Conservation (phyloP, 306 rosid species). For the Sesbania bispinosa region DNA sequence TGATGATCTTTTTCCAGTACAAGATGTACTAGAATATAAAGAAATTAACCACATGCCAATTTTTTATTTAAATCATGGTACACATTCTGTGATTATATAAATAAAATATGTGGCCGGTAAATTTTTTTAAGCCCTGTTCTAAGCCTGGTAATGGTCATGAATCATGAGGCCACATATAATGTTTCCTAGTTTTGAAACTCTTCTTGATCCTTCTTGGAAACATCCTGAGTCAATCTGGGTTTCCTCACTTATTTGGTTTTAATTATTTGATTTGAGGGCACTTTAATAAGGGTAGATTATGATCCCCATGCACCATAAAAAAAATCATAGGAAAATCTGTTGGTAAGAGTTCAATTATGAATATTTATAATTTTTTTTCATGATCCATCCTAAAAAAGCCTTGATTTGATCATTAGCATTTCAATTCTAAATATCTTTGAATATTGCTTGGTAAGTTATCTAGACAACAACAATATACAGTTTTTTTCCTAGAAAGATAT, state of each 20-base stretch:
- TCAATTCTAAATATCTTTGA: too few relatives aligned
- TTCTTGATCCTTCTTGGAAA: conserved; percentile 3
- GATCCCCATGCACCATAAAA: too few relatives aligned
- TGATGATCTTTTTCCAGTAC: conserved; percentile 9
- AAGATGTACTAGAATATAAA: conserved; percentile 18
- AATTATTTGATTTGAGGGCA: not conserved
- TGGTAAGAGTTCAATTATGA: too few relatives aligned
- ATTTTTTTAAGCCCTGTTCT: not conserved
- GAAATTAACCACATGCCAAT: conserved; percentile 14
- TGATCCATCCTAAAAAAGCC: too few relatives aligned
- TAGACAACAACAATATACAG: not conserved
- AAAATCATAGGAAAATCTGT: too few relatives aligned
- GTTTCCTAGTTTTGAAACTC: not conserved
- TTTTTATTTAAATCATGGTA: not conserved
- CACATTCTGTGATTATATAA: conserved; percentile 1
- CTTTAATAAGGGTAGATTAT: not conserved
- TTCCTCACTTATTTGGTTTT: not conserved
- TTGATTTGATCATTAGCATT: too few relatives aligned
- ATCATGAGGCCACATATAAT: not conserved
- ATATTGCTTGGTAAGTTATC: not conserved
- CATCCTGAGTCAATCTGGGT: not conserved
- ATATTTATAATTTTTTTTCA: too few relatives aligned
- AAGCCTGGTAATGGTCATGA: not conserved
- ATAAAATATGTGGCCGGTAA: not conserved
- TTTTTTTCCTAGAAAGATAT: not conserved